A percentile compares a stretch with the other conserved stretches of the same genome.
phyloP scores from a whole-genome alignment of 139 green algal species.

The Coccomyxa sp. region DNA sequence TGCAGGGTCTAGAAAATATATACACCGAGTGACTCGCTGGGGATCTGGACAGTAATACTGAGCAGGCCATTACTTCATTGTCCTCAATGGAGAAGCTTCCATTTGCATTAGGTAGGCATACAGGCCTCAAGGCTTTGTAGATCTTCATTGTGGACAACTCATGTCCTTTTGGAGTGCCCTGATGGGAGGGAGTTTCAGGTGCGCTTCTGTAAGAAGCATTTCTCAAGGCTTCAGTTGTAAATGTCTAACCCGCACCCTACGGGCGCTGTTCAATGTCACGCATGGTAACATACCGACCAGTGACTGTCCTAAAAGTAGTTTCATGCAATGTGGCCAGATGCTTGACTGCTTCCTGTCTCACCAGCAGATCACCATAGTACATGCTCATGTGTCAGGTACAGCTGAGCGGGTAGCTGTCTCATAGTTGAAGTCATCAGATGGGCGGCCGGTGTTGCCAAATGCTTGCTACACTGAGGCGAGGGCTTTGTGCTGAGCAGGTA shows the following conservation, averaged over 20 bases:
- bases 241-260: no score
- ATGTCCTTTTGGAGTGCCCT: slow-evolving; percentile 25
- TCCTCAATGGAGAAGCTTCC: slow-evolving; percentile 47
- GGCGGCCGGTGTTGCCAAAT: not conserved
- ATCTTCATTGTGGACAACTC: no score
- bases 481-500: no score
- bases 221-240: no score
- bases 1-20: slow-evolving; percentile 73
- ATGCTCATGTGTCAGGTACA: not conserved
- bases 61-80: slow-evolving; percentile 56
- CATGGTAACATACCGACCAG: not conserved
- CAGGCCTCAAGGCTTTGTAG: no score
- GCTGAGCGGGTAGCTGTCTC: no score
- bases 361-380: not conserved
- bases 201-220: not conserved
- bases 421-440: not conserved
- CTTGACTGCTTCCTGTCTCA: not conserved
- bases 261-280: no score
- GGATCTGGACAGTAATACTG: not conserved
- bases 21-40: slow-evolving; percentile 76
- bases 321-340: not conserved
- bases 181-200: not conserved
- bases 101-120: no score
- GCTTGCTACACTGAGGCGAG: no score
- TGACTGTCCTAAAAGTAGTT: no score